These are phyloP conservation scores for Neolentinus lepideus DNA, from an alignment of 1,284 basidiomycete species.

Conservation along the genomic window DNA sequence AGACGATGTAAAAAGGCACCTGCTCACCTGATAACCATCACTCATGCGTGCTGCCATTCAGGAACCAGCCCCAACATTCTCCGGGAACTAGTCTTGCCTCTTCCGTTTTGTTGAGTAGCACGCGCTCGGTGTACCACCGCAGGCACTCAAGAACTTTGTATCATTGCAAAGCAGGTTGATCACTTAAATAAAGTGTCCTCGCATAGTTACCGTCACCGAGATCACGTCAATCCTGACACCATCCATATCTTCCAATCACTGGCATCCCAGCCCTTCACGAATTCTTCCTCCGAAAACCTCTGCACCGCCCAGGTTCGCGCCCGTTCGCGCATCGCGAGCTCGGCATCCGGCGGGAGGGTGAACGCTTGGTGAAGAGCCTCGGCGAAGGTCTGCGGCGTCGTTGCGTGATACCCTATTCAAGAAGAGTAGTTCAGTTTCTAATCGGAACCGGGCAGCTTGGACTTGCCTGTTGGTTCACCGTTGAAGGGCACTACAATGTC, in stretches of 20 bases:
- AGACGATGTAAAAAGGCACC: too few relatives aligned
- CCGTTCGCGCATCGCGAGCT: slow-evolving; percentile 55
- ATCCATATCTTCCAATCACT: slow-evolving; percentile 41
- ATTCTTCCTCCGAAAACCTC: slow-evolving; percentile 72
- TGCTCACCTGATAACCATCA: too few relatives aligned
- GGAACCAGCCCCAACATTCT: too few relatives aligned
- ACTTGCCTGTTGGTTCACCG: slow-evolving; percentile 58
- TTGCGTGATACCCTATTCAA: slow-evolving; percentile 76
- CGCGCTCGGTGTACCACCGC: too few relatives aligned
- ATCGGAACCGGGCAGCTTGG: slow-evolving; percentile 1
- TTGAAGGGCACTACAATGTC: slow-evolving; percentile 87
- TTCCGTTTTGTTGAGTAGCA: too few relatives aligned
- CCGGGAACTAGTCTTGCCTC: too few relatives aligned
- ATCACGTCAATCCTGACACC: too few relatives aligned
- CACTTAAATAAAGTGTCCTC: too few relatives aligned
- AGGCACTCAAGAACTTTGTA: too few relatives aligned
- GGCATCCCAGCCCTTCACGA: slow-evolving; percentile 67
- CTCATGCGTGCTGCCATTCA: too few relatives aligned
- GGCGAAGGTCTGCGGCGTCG: slow-evolving; percentile 63
- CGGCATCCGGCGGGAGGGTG: slow-evolving; percentile 45
- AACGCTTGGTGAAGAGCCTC: slow-evolving; percentile 62
- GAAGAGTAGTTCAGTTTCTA: not conserved
- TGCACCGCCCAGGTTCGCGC: slow-evolving; percentile 66
- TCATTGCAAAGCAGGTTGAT: too few relatives aligned
- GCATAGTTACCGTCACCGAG: too few relatives aligned